Evolutionary conservation across 2,329 filamentous ascomycete species (phyloP).

Genomic region (Penicillium verrucosum): DNA sequence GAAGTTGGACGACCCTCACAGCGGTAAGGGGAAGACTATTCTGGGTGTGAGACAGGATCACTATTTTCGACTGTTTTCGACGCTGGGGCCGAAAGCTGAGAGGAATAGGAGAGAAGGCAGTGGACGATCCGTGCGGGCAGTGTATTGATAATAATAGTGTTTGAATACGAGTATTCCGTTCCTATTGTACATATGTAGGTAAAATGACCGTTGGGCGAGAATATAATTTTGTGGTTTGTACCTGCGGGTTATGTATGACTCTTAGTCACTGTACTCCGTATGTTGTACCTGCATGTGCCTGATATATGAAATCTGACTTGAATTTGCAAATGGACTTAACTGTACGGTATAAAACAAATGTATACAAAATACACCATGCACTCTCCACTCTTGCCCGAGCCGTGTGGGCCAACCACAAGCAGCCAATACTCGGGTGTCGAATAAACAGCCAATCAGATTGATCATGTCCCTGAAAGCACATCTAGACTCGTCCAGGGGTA

Average conservation of each 20-base stretch:
- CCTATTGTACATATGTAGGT: too few relatives aligned
- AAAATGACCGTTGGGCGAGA: constrained; percentile 1
- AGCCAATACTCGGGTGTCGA: constrained; percentile 3
- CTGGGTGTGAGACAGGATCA: constrained; percentile 6
- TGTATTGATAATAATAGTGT: not conserved
- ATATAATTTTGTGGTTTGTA: not conserved
- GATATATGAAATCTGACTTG: not conserved
- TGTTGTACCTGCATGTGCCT: not conserved
- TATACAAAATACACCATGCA: not conserved
- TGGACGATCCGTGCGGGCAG: constrained; percentile 1
- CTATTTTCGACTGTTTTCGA: constrained; percentile 2
- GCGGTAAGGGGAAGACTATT: constrained; percentile 12
- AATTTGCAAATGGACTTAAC: not conserved
- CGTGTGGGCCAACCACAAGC: constrained; percentile 16
- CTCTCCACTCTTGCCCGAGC: constrained; percentile 4
- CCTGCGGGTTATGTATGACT: not conserved
- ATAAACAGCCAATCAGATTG: constrained; percentile 6
- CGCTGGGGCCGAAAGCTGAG: not conserved
- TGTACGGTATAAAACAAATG: not conserved
- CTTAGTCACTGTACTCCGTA: not conserved
- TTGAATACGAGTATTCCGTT: not conserved
- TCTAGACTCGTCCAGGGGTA: constrained; percentile 15
- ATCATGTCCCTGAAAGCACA: constrained; percentile 15
- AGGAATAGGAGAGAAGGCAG: not conserved
- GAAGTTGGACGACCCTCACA: not conserved